Evolutionary conservation across 2,329 filamentous ascomycete genomes (phyloP), one percentile per base, ranked within the genome.

Genomic region (Nothophaeocryptopus gaeumannii): DNA sequence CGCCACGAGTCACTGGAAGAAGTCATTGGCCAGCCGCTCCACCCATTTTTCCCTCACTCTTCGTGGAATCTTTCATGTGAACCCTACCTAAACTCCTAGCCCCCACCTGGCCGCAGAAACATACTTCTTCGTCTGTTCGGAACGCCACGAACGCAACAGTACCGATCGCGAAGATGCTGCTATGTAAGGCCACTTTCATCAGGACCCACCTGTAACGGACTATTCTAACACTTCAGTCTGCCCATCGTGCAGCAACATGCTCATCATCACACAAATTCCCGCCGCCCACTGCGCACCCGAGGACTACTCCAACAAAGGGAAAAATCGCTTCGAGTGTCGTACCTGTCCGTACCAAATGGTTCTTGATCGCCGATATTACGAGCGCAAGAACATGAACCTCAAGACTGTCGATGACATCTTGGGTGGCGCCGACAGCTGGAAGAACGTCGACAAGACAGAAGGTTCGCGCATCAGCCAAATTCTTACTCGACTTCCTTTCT

Each of bases 261-360:
- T 93, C 66, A 89, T 86, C 64, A 84, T 92, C 63, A 83, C 83
- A 42, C 63, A 65, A 54, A 65, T 73, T 5, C 70, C 72, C 7
- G 59, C 67, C 32, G 67, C 63, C 29, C 61, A 69, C 44, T 56
- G 58, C 32, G 42, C 57, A 13, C 60, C 62, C 30, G 69, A 71
- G 43, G 72, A 73, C 35, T 69, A 69, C 50, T 59, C 68, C 14
- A 62, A 67, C 50, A 63, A 63, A 4, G 73, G 72, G 53, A 69
- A 72, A 39, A 96, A 96, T 76, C 86, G 90, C 50, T 89, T 97
- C 71, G 89, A 95, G 72, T 99, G 93, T 75, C 88, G 89, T 51
- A 95, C 90, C 50, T 99, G 93, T 63, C 92, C 93, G 3, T 99
- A 95, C 75, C 85, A 95, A 69, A 90, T 89, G 71, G 76, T 86